Conservation (phyloP, 2,329 filamentous ascomycete species). For the Xylariaceae sp. region DNA sequence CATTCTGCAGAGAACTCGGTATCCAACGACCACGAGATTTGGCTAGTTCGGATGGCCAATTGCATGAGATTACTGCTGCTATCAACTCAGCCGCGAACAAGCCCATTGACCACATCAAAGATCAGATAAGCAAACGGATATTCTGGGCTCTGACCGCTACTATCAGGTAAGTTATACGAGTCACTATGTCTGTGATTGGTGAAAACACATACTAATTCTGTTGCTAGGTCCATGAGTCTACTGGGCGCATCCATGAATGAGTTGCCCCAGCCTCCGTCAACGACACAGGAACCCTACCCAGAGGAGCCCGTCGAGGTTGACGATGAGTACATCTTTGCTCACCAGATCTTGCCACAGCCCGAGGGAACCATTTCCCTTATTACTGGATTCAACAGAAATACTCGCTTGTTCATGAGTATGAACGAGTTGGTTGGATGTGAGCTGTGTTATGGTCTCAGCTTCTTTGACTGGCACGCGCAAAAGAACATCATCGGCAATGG, state of each 20-base stretch:
- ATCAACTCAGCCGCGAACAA: constrained; percentile 38
- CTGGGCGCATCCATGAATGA: constrained; percentile 67
- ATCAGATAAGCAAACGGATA: constrained; percentile 69
- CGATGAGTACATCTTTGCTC: constrained; percentile 70
- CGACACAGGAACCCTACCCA: constrained; percentile 69
- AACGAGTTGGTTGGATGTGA: constrained; percentile 74
- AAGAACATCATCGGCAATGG: constrained; percentile 66
- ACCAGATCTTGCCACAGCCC: constrained; percentile 66
- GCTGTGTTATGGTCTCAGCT: constrained; percentile 72
- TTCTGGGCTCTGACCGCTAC: constrained; percentile 81
- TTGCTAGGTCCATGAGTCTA: constrained; percentile 65
- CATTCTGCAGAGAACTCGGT: constrained; percentile 62
- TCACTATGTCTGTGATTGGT: not conserved
- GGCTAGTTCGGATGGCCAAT: constrained; percentile 9
- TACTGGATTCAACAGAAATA: constrained; percentile 74
- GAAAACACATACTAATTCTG: constrained; percentile 13
- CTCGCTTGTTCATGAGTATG: constrained; percentile 75
- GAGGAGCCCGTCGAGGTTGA: constrained; percentile 77
- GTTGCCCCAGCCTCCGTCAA: constrained; percentile 70
- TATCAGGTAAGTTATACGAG: constrained; percentile 49
- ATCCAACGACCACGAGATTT: constrained; percentile 52
- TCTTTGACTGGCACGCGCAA: constrained; percentile 74
- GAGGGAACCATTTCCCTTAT: constrained; percentile 63
- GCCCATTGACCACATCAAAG: constrained; percentile 63
- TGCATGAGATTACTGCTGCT: constrained; percentile 34